Base-by-base conservation (phyloP, 2,329 filamentous ascomycete species). In the Pseudogymnoascus sp. region DNA sequence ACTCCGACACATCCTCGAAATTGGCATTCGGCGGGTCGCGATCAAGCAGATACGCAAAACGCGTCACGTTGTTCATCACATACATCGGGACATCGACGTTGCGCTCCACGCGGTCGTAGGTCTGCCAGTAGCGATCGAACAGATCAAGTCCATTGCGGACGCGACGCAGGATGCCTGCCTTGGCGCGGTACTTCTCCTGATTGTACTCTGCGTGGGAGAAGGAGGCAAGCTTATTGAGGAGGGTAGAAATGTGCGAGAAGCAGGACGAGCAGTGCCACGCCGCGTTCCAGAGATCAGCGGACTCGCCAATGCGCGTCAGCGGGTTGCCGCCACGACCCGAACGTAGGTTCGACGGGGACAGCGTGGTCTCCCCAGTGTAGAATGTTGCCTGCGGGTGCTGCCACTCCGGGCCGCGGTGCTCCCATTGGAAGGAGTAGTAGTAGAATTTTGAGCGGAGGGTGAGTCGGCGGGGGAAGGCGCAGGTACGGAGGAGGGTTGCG, bases 211-310 rank as follows among this genome's bases (percentile, higher is more conserved):
- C 72, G 69, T 86, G 83, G 16, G 81, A 83, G 71, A 84, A 85
- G 63, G 78, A 80, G 8, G 76, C 74, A 75, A 86, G 78, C 72
- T 85, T 86, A 66, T 77, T 78, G 53, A 82, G 73, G 67, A 85
- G 75, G 70, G 84, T 79, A 3, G 75, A 76, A 14, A 87, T 72
- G 0, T 81, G 85, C 16, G 77, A 73, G 70, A 85, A 85, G 73
- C 84, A 87, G 63, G 77, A 82, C 60, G 81, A 84, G 75, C 84
- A 87, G 71, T 87, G 84, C 84, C 84, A 87, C 0, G 75, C 79
- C 0, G 82, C 80, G 67, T 83, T 79, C 68, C 71, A 71, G 35
- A 85, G 65, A 5, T 76, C 75, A 6, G 73, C 77, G 66, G 76
- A 77, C 65, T 83, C 78, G 44, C 74, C 72, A 37, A 73, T 72